Conservation (phyloP, 2,329 filamentous ascomycete genomes). For the Cladosporium sp. region DNA sequence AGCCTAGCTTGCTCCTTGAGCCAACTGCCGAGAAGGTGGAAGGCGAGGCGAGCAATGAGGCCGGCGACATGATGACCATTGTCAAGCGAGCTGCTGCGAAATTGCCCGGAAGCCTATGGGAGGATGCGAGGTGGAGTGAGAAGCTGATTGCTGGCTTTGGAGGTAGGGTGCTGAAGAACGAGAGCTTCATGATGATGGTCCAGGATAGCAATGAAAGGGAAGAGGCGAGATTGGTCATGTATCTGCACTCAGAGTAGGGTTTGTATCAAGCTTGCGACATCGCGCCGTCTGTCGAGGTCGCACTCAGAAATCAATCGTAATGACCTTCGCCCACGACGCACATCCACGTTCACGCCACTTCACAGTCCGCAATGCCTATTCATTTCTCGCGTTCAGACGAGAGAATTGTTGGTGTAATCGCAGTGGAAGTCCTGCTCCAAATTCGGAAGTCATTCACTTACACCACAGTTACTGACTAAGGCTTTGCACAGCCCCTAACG, state of each 20-base stretch:
- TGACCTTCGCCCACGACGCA: not conserved
- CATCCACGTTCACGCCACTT: not conserved
- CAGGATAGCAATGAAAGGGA: conserved; percentile 23
- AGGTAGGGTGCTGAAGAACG: conserved; percentile 30
- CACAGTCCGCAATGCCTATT: not conserved
- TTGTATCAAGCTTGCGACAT: not conserved
- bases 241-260: conserved; percentile 28
- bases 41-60: conserved; percentile 25
- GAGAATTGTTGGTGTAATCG: not conserved
- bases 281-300: not conserved
- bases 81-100: conserved; percentile 25
- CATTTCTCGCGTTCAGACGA: not conserved
- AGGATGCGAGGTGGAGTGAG: conserved; percentile 29
- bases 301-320: not conserved
- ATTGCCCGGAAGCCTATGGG: conserved; percentile 28
- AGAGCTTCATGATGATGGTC: conserved; percentile 38
- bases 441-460: not conserved
- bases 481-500: no score
- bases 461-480: no score
- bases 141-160: conserved; percentile 34
- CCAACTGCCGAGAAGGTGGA: conserved; percentile 15
- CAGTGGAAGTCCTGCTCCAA: not conserved
- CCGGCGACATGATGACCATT: conserved; percentile 28
- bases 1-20: conserved; percentile 8
- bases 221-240: conserved; percentile 33